phyloP scores from a whole-genome alignment of 2,329 filamentous ascomycete species.

The Fusarium xyrophilum region DNA sequence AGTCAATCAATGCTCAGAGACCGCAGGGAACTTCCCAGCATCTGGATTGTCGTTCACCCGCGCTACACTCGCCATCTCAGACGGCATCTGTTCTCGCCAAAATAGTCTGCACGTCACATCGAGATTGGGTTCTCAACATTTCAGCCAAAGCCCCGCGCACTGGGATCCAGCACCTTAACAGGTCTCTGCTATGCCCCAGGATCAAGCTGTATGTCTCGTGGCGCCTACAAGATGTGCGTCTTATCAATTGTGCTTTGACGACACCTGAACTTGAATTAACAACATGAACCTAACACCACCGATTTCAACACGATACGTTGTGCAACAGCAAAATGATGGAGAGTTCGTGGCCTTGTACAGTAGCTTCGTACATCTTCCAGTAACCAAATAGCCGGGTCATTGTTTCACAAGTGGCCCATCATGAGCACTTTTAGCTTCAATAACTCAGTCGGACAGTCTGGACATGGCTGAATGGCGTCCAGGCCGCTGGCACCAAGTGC shows the following conservation, averaged over 20 bases:
- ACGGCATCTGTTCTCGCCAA: not conserved
- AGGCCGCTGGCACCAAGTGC: slow-evolving; percentile 19
- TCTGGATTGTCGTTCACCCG: not conserved
- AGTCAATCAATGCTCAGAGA: not conserved
- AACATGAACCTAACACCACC: not conserved
- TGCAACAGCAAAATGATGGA: not conserved
- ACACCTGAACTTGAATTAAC: not conserved
- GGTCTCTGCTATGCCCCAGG: slow-evolving; percentile 10
- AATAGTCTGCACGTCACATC: not conserved
- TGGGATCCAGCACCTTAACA: slow-evolving; percentile 8
- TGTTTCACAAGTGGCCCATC: slow-evolving; percentile 6
- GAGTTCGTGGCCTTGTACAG: not conserved
- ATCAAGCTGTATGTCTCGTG: slow-evolving; percentile 16
- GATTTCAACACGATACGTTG: not conserved
- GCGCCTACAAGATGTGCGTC: slow-evolving; percentile 1
- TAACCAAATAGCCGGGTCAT: slow-evolving; percentile 10
- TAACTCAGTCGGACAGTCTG: slow-evolving; percentile 25
- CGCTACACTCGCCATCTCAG: not conserved
- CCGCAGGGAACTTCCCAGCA: slow-evolving; percentile 22
- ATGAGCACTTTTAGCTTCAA: slow-evolving; percentile 11
- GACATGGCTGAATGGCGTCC: slow-evolving; percentile 23
- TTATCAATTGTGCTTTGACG: not conserved
- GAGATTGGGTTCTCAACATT: slow-evolving; percentile 7
- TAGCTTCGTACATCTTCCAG: not conserved
- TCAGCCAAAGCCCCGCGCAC: not conserved